Evolutionary conservation across 257 asterid species (phyloP).

Genomic region (Solanum tarapatanum): DNA sequence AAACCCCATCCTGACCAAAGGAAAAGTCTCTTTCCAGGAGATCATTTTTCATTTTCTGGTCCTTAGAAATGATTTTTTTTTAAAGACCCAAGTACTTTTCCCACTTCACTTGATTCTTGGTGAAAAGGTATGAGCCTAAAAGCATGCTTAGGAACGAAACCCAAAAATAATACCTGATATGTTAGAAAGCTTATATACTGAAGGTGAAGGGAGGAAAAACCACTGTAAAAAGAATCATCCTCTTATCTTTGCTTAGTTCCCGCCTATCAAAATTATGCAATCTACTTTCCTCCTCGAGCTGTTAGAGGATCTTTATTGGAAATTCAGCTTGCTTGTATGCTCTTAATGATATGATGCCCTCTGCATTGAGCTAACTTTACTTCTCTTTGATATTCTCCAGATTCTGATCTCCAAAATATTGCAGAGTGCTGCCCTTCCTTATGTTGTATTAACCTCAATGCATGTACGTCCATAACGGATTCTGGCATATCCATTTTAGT

Average conservation of each 20-base stretch:
- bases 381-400: conserved; percentile 26
- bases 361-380: not conserved
- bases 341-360: not conserved
- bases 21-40: not conserved
- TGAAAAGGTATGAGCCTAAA: not conserved
- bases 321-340: not conserved
- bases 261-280: not conserved
- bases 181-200: not conserved
- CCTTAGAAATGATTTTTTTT: not conserved
- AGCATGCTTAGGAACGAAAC: not conserved
- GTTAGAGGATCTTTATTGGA: not conserved
- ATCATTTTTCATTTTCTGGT: not conserved
- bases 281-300: not conserved
- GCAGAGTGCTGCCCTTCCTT: conserved; percentile 49
- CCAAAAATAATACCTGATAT: not conserved
- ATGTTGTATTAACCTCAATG: conserved; percentile 52
- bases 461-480: conserved; percentile 69
- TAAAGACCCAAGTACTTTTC: not conserved
- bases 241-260: not conserved
- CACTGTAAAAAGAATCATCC: not conserved
- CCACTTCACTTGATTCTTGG: not conserved
- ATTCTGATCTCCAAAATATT: conserved; percentile 46
- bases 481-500: conserved; percentile 53
- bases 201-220: not conserved
- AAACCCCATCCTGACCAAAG: not conserved